These are phyloP conservation scores for Botrytis medusae DNA, from an alignment of 2,329 filamentous ascomycete species.

Conservation along the genomic window DNA sequence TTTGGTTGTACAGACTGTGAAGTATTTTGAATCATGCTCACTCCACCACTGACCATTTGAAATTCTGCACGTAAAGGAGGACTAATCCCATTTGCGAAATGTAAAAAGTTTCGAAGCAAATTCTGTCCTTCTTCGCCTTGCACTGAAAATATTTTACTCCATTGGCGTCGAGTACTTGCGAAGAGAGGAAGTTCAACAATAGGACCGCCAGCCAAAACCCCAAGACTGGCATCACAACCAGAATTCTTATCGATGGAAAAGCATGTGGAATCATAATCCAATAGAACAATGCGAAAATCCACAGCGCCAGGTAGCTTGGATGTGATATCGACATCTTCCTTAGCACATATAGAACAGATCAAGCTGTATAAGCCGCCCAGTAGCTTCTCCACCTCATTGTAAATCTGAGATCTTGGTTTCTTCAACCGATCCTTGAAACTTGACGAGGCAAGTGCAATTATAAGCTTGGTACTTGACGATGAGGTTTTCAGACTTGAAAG, in stretches of 20 bases:
- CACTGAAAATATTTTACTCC: constrained; percentile 65
- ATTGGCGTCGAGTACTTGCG: constrained; percentile 55
- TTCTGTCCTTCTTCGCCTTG: constrained; percentile 63
- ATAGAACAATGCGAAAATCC: constrained; percentile 71
- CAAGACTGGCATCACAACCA: background rate
- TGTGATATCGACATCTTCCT: constrained; percentile 55
- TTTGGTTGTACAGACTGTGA: constrained; percentile 16
- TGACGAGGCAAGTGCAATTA: constrained; percentile 61
- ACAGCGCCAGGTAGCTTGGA: constrained; percentile 68
- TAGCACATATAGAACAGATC: constrained; percentile 68
- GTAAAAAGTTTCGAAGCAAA: constrained; percentile 52
- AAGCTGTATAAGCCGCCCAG: constrained; percentile 78
- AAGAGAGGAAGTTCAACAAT: constrained; percentile 51
- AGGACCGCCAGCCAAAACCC: constrained; percentile 38
- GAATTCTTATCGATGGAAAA: constrained; percentile 42
- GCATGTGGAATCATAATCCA: constrained; percentile 57
- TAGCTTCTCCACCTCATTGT: constrained; percentile 69
- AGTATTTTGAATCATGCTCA: constrained; percentile 45
- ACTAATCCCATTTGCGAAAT: constrained; percentile 49
- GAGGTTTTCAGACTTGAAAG: constrained; percentile 50
- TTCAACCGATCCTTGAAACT: constrained; percentile 50
- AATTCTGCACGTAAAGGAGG: constrained; percentile 52
- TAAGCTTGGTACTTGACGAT: constrained; percentile 36
- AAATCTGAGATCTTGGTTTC: constrained; percentile 54
- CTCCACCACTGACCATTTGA: constrained; percentile 52